Percentiles rank a stretch among this genome's conserved stretches.
phyloP scores from a whole-genome alignment of 371 early-diverging fungal genomes.

The Mucor piriformis region DNA sequence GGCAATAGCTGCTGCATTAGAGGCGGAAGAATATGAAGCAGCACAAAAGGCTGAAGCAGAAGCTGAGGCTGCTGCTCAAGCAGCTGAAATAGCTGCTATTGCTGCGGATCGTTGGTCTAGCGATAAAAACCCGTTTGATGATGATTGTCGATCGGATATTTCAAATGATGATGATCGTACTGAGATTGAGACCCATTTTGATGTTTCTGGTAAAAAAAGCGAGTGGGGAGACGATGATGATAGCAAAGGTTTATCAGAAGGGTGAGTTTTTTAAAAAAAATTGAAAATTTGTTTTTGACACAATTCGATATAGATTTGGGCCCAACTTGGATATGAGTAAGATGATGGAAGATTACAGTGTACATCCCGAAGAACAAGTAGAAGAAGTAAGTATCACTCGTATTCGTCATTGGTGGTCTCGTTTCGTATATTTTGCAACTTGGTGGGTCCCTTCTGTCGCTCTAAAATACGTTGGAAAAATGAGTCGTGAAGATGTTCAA shows the following conservation, averaged over 20 bases:
- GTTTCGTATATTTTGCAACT: constrained; percentile 69
- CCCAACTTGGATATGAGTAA: constrained; percentile 52
- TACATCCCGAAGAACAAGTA: constrained; percentile 37
- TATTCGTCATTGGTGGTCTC: constrained; percentile 72
- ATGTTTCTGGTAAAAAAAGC: constrained; percentile 30
- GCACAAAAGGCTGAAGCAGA: constrained; percentile 33
- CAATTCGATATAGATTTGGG: constrained; percentile 25
- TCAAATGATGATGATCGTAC: constrained; percentile 42
- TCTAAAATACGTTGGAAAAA: constrained; percentile 65
- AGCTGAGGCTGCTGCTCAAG: constrained; percentile 46
- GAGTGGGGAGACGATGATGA: constrained; percentile 39
- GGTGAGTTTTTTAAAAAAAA: constrained; percentile 15
- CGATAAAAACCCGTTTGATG: constrained; percentile 36
- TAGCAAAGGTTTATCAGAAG: constrained; percentile 31
- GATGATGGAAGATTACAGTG: constrained; percentile 45
- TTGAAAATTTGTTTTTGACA: not conserved
- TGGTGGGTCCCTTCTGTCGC: constrained; percentile 77
- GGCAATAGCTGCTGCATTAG: constrained; percentile 34
- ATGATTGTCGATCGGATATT: constrained; percentile 37
- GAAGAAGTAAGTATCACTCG: constrained; percentile 60
- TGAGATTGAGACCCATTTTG: constrained; percentile 26
- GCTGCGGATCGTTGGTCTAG: constrained; percentile 23
- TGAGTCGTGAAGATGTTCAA: constrained; percentile 85
- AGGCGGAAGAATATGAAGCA: constrained; percentile 33
- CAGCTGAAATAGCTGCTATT: constrained; percentile 33